Evolutionary conservation across 805 yeast species (phyloP).

Genomic region (Sugiyamaella americana): DNA sequence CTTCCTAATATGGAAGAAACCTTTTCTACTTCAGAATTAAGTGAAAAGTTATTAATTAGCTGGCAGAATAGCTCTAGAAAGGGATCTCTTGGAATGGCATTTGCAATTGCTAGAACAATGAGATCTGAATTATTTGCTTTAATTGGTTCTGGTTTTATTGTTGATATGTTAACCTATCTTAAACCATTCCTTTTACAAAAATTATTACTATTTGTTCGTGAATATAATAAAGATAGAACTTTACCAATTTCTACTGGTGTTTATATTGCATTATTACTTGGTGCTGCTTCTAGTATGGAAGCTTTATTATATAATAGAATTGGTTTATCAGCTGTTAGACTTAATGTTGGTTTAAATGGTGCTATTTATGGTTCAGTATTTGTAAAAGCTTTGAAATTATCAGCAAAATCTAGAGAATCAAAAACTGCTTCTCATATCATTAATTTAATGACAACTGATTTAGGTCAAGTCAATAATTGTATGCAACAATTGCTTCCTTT

Average conservation of each 20-base stretch:
- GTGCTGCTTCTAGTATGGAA: constrained; percentile 46
- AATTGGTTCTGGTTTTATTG: constrained; percentile 54
- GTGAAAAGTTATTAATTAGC: constrained; percentile 40
- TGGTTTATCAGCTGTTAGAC: constrained; percentile 54
- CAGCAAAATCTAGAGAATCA: constrained; percentile 51
- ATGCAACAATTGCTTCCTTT: constrained; percentile 69
- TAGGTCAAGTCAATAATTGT: constrained; percentile 50
- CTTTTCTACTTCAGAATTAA: constrained; percentile 46
- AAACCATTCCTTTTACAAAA: constrained; percentile 69
- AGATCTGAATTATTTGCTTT: constrained; percentile 57
- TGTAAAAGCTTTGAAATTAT: constrained; percentile 56
- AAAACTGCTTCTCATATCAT: constrained; percentile 68
- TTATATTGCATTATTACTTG: constrained; percentile 52
- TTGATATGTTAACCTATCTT: constrained; percentile 65
- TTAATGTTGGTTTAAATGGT: constrained; percentile 53
- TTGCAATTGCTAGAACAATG: constrained; percentile 55
- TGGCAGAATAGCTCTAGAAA: constrained; percentile 51
- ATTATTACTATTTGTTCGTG: constrained; percentile 49
- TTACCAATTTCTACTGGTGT: constrained; percentile 46
- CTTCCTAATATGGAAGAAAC: constrained; percentile 65
- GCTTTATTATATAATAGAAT: constrained; percentile 46
- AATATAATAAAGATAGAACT: constrained; percentile 25
- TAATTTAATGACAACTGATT: constrained; percentile 65
- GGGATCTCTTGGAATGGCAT: constrained; percentile 30
- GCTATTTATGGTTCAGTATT: constrained; percentile 39